Evolutionary conservation across 257 asterid genomes (phyloP), one percentile per base, ranked within the genome.

Genomic region (Rhazya stricta): DNA sequence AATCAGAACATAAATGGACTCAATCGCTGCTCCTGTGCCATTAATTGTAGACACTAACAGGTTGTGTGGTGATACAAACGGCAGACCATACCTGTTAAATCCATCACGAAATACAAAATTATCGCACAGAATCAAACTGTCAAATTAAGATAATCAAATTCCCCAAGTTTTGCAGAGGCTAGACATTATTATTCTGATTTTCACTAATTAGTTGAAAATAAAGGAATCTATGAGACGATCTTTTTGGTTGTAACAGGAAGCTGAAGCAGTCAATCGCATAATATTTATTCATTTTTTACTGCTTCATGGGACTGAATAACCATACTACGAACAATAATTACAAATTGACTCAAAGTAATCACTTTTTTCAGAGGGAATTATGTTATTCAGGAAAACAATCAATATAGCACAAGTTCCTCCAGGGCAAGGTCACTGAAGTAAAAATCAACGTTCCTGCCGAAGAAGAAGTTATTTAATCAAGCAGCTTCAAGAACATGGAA

Each of bases 31-130:
- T 3, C 98, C 98, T 3, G 94, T 84, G 21, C 90, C 97, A 23
- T 91, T 92, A 51, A 91, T 83, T 3, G 92, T 88, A 2, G 96
- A 89, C 18, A 94, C 91, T 1, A 90, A 83, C 63, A 94, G 53
- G 79, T 94, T 94, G 85, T 94, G 80, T 4, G 91, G 91, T n/a
- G 98, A 91, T 77, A 94, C 97, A 76, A 94, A 91, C 1, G 97
- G 97, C 83, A 90, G 69, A 4, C 97, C 98, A 51, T 94, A 94
- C 97, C 98, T 94, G 79, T 66, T 56, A 74, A 67, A 66, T 74
- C 73, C 39, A 41, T 36, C n/a, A 53, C 62, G 56, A 46, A 43
- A 53, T 18, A 75, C 53, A 66, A 67, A 66, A 51, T 3, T 48
- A 6, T 9, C 0, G 13, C 74, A 30, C 16, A 36, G 21, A 58